Conservation (phyloP, 148 eudicot species). For the Salicornia ramosissima region DNA sequence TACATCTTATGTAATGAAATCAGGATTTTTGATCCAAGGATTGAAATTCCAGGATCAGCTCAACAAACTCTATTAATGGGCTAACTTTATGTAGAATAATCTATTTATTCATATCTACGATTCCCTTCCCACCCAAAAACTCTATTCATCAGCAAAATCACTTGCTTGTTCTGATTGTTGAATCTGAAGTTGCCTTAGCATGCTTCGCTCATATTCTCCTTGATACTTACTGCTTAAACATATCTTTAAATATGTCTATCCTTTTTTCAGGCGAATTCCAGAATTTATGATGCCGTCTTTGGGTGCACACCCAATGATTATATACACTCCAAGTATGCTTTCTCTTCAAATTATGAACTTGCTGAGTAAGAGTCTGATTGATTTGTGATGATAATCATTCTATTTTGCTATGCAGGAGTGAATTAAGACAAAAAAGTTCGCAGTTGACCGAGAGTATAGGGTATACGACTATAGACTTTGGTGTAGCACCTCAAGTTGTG, state of each 20-base stretch:
- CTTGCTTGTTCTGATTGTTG: not conserved
- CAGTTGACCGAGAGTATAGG: conserved; percentile 60
- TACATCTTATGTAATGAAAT: too few relatives aligned
- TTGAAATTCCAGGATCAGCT: too few relatives aligned
- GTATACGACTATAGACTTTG: conserved; percentile 80
- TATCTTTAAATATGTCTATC: not conserved
- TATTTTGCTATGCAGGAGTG: conserved; percentile 37
- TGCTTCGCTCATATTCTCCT: not conserved
- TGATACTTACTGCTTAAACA: not conserved
- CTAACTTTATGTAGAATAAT: too few relatives aligned
- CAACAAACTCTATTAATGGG: too few relatives aligned
- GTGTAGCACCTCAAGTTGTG: conserved; percentile 61
- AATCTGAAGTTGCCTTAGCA: not conserved
- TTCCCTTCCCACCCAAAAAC: too few relatives aligned
- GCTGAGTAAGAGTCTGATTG: not conserved
- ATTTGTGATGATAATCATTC: not conserved
- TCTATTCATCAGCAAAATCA: not conserved
- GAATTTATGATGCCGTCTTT: conserved; percentile 61
- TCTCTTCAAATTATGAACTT: not conserved
- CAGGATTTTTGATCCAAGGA: too few relatives aligned
- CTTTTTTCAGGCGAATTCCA: conserved; percentile 54
- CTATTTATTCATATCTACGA: too few relatives aligned
- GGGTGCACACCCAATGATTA: conserved; percentile 71
- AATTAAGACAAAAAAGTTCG: conserved; percentile 57
- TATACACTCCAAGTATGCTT: conserved; percentile 69